Conservation (phyloP, 139 green algal species). For the Chlorella sp. region DNA sequence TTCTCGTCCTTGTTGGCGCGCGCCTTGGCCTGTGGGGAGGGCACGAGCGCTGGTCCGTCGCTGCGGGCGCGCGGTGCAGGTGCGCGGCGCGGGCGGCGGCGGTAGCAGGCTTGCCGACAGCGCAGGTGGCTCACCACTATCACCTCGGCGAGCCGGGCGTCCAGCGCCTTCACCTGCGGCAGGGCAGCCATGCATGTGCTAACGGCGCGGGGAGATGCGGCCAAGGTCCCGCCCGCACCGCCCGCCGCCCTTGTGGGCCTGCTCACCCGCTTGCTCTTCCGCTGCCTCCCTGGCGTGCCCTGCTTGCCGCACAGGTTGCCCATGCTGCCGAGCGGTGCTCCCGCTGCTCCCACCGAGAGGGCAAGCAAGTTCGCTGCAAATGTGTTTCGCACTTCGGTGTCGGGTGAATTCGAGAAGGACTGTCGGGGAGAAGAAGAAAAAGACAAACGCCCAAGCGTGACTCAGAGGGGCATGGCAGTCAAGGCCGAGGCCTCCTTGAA, state of each 20-base stretch:
- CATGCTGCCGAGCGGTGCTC: background rate
- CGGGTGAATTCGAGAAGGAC: too few species aligned
- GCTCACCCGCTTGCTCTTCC: background rate
- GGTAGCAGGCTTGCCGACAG: background rate
- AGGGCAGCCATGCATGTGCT: background rate
- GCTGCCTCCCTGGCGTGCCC: background rate
- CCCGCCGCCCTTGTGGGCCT: background rate
- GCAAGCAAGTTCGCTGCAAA: too few species aligned
- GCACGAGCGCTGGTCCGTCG: too few species aligned
- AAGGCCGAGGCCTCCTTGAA: too few species aligned
- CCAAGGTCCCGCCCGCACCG: background rate
- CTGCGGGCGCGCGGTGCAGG: background rate
- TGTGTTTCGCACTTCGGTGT: too few species aligned
- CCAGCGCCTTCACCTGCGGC: background rate
- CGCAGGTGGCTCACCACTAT: background rate
- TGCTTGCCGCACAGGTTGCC: background rate
- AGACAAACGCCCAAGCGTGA: too few species aligned
- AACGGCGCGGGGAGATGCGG: background rate
- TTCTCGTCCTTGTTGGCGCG: too few species aligned
- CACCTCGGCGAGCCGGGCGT: constrained; percentile 8
- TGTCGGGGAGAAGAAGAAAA: too few species aligned
- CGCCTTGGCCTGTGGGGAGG: too few species aligned
- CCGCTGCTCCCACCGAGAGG: too few species aligned
- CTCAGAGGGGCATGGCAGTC: too few species aligned
- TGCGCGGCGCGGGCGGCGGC: background rate